Evolutionary conservation across 352 stramenopile species (phyloP).

Genomic region (Globisporangium parvum): DNA sequence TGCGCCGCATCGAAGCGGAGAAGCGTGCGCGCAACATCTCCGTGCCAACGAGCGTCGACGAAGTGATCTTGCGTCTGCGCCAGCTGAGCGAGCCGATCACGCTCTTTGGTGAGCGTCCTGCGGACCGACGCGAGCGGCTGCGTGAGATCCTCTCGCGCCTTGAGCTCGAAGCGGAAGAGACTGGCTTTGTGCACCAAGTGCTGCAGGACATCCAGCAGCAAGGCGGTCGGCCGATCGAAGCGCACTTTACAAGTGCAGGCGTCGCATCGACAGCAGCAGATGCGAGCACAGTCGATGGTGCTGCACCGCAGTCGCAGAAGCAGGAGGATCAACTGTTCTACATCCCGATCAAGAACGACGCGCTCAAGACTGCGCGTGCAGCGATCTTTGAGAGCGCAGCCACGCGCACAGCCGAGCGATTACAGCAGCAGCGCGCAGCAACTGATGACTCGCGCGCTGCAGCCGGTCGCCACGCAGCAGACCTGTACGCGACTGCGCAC

Average conservation of each 20-base stretch:
- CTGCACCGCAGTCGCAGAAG: conserved; percentile 12
- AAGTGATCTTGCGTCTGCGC: conserved; percentile 89
- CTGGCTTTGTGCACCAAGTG: conserved; percentile 51
- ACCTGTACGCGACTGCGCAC: conserved; percentile 70
- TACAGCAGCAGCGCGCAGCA: conserved; percentile 46
- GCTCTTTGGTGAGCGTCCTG: conserved; percentile 94
- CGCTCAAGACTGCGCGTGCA: conserved; percentile 81
- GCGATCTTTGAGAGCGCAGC: conserved; percentile 80
- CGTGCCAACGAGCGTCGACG: conserved; percentile 90
- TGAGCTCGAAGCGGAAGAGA: conserved; percentile 68
- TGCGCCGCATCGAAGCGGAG: conserved; percentile 88
- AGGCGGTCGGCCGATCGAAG: conserved; percentile 12
- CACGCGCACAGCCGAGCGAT: conserved; percentile 40
- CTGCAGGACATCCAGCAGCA: conserved; percentile 46
- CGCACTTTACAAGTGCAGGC: conserved; percentile 7
- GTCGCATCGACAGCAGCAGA: background rate
- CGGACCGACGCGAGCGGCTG: conserved; percentile 92
- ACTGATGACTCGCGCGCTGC: conserved; percentile 38
- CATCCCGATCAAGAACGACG: conserved; percentile 63
- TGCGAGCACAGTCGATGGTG: background rate
- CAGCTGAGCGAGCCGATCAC: conserved; percentile 89
- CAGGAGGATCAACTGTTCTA: conserved; percentile 81
- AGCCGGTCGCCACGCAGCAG: conserved; percentile 53
- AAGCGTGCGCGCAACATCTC: conserved; percentile 86
- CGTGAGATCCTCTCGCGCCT: conserved; percentile 84